Percentiles rank a stretch among this genome's conserved stretches.
Evolutionary conservation across 306 rosid species (phyloP).

Genomic region (Dalbergia cochinchinensis): DNA sequence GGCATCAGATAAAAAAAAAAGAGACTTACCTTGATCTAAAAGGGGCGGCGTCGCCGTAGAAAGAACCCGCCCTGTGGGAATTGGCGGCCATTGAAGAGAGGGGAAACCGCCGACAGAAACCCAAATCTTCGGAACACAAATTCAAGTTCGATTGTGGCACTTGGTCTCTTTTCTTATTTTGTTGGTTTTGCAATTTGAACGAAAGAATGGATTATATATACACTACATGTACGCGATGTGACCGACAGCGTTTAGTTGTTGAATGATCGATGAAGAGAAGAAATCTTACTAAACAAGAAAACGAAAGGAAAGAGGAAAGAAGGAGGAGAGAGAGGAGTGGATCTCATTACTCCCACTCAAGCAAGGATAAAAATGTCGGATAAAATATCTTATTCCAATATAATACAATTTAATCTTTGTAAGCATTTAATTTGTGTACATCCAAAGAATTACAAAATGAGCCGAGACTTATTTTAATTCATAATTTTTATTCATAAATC

Average conservation of each 20-base stretch:
- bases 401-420: too few species aligned
- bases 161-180: not conserved
- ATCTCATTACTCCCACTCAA: too few species aligned
- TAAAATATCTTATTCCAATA: too few species aligned
- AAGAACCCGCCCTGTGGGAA: conserved; percentile 56
- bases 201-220: not conserved
- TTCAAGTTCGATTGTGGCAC: not conserved
- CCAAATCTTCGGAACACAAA: conserved; percentile 1
- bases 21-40: conserved; percentile 68
- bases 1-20: not conserved
- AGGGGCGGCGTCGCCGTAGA: conserved; percentile 67
- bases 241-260: not conserved
- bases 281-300: conserved; percentile 13
- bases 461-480: too few species aligned
- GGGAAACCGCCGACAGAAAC: not conserved
- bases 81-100: conserved; percentile 64
- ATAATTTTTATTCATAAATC: too few species aligned
- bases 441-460: too few species aligned
- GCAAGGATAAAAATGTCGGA: too few species aligned
- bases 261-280: not conserved
- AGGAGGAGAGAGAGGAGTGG: not conserved
- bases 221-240: not conserved
- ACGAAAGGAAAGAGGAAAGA: not conserved
- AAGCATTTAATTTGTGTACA: too few species aligned
- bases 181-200: not conserved